phyloP scores from a whole-genome alignment of 345 rosid species.

The Viola odorata region DNA sequence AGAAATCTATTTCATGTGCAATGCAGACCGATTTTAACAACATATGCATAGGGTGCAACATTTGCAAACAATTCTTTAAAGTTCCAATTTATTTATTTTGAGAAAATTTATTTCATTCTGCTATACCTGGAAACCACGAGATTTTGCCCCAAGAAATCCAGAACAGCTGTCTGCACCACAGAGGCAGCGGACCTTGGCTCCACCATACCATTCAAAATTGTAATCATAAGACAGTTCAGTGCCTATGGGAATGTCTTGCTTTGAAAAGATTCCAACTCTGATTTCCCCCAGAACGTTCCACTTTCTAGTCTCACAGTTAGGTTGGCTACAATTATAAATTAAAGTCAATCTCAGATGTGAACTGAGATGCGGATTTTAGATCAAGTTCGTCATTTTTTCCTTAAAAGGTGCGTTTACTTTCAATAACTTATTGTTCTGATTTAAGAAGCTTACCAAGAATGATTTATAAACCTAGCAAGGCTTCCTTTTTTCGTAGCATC shows the following conservation, averaged over 20 bases:
- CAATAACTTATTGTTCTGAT: background rate
- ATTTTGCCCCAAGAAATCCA: slow-evolving; percentile 97
- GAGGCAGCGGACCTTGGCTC: slow-evolving; percentile 90
- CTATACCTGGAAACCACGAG: slow-evolving; percentile 93
- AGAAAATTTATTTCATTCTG: background rate
- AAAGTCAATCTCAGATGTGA: slow-evolving; percentile 17
- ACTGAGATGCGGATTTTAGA: slow-evolving; percentile 1
- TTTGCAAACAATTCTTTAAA: too few relatives aligned
- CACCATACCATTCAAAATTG: slow-evolving; percentile 97
- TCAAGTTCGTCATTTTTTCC: background rate
- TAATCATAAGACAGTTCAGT: slow-evolving; percentile 82
- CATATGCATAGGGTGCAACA: too few relatives aligned
- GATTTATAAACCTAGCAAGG: slow-evolving; percentile 91
- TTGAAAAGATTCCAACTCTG: slow-evolving; percentile 95
- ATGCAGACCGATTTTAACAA: too few relatives aligned
- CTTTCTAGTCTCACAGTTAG: slow-evolving; percentile 98
- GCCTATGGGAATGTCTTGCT: slow-evolving; percentile 56
- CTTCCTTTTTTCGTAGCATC: slow-evolving; percentile 95
- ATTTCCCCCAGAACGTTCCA: slow-evolving; percentile 90
- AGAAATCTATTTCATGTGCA: too few relatives aligned
- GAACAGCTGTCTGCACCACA: slow-evolving; percentile 86
- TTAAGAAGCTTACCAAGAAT: slow-evolving; percentile 72
- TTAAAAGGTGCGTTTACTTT: background rate
- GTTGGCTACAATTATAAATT: slow-evolving; percentile 46
- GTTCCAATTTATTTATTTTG: too few relatives aligned